These are phyloP conservation scores for Vitis labrusca DNA, from an alignment of 164 flowering plant genomes.

Conservation along the genomic window DNA sequence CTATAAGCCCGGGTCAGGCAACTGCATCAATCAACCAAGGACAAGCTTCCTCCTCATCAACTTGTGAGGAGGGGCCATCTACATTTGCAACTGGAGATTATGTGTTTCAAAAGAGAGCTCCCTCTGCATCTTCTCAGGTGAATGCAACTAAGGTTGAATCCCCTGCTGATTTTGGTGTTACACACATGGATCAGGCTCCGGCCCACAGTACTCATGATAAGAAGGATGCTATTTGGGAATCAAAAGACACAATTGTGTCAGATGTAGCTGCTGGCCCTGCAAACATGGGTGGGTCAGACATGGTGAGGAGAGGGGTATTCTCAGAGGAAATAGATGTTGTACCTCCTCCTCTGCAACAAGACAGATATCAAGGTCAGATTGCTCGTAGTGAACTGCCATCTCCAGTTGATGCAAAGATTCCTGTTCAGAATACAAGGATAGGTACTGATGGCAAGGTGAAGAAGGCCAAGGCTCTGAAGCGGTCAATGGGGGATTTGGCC, in stretches of 20 bases:
- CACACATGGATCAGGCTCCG: conserved; percentile 8
- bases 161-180: too few species aligned
- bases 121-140: conserved; percentile 9
- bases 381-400: conserved; percentile 4
- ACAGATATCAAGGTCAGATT: conserved; percentile 20
- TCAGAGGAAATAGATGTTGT: background rate
- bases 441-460: conserved; percentile 25
- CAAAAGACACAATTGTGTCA: conserved; percentile 7
- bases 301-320: background rate
- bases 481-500: conserved; percentile 33
- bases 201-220: background rate
- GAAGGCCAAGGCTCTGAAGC: conserved; percentile 49
- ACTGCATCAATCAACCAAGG: too few species aligned
- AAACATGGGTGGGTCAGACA: background rate
- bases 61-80: conserved; percentile 31
- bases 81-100: conserved; percentile 38
- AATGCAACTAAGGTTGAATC: too few species aligned
- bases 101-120: conserved; percentile 59
- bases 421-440: conserved; percentile 14
- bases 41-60: conserved; percentile 5
- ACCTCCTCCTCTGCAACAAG: background rate
- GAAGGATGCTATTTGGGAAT: conserved; percentile 10
- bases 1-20: too few species aligned
- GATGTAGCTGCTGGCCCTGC: conserved; percentile 2
- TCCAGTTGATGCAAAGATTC: conserved; percentile 18